Evolutionary conservation across 2,329 filamentous ascomycete species (phyloP), one percentile per base, ranked within the genome.

Genomic region (Xylariaceae sp.): DNA sequence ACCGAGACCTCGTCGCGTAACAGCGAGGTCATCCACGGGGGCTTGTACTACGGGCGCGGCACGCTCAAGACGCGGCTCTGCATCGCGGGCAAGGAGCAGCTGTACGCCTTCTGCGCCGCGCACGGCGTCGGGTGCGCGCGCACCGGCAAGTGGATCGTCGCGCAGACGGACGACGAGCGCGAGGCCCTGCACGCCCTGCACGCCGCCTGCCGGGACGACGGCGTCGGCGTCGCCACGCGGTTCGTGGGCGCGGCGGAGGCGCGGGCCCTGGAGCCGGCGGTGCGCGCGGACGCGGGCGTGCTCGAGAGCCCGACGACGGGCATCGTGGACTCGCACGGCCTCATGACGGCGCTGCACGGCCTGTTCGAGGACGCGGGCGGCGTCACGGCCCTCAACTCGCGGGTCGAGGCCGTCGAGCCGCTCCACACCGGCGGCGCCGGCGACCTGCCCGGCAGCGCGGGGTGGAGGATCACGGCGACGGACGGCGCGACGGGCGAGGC

Each of bases 21-120:
- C 69, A 91, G 86, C 59, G 90, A 97, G 76, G 91, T 97, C 41
- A 94, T 98, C 54, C 93, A 98, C 63, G 93, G 88, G 1, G 93
- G 93, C 12, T 76, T 97, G 49, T 97, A 96, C 74, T 96, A 96
- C 65, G 87, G 86, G 13, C 61, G 73, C 4, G 65, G 68, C 31
- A 84, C 82, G 1, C 78, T 96, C 39, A 98, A 98, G 67, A 89
- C 90, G 1, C 68, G 69, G 13, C 78, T 98, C 11, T 98, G 93
- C 67, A 73, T 96, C 49, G 69, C 72, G 24, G 93, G 93, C 45
- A 83, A 83, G 53, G 61, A 83, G 24, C 72, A 89, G 61, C 72
- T 97, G 44, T 98, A 98, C 66, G 74, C 72, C 3, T 78, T 95
- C 32, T 96, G 91, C 69, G 65, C 68, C 4, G 68, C 68, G 42